These are phyloP conservation scores for Ilyonectria sp. DNA, from an alignment of 2,329 filamentous ascomycete genomes.

Conservation along the genomic window DNA sequence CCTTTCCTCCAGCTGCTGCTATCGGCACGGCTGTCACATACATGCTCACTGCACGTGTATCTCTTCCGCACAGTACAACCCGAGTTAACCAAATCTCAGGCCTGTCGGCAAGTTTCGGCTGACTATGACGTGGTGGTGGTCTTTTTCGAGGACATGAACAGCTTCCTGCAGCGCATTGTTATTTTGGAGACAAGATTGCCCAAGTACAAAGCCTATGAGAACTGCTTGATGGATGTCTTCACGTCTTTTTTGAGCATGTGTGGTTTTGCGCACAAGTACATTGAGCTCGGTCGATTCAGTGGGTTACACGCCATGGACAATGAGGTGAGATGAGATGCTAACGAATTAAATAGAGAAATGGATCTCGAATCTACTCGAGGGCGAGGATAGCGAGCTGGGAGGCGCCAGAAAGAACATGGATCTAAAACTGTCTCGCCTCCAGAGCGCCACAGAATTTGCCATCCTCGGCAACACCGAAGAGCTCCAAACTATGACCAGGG, in stretches of 20 bases:
- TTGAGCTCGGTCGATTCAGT: conserved; percentile 53
- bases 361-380: conserved; percentile 49
- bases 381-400: conserved; percentile 51
- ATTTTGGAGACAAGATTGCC: conserved; percentile 54
- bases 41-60: conserved; percentile 46
- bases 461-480: conserved; percentile 54
- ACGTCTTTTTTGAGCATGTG: conserved; percentile 52
- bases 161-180: conserved; percentile 53
- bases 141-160: conserved; percentile 57
- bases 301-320: neutral
- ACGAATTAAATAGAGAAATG: conserved; percentile 45
- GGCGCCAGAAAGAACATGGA: conserved; percentile 50
- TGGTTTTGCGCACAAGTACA: conserved; percentile 53
- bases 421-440: conserved; percentile 45
- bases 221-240: conserved; percentile 56
- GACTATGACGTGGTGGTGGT: conserved; percentile 57
- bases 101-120: conserved; percentile 50
- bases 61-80: neutral
- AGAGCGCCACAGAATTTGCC: conserved; percentile 52
- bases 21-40: conserved; percentile 54
- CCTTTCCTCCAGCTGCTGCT: conserved; percentile 52
- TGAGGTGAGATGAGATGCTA: neutral
- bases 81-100: conserved; percentile 31
- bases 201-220: conserved; percentile 49
- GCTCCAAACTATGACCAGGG: conserved; percentile 44